Conservation (phyloP, 495 filamentous ascomycete genomes). For the Cercophora sp. region DNA sequence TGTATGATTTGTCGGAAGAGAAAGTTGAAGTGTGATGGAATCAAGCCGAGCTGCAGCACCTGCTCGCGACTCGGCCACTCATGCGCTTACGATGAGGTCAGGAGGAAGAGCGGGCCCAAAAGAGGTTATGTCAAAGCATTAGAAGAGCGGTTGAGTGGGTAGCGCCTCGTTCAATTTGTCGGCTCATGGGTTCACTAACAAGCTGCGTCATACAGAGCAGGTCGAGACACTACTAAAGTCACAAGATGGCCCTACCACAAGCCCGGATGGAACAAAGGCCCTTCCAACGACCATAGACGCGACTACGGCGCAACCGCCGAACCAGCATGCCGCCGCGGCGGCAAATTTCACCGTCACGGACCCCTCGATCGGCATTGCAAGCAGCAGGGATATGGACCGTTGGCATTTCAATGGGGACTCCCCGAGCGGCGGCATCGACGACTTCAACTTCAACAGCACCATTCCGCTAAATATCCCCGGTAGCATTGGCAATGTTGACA, state of each 20-base stretch:
- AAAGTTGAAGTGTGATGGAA: conserved; percentile 79
- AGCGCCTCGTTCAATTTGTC: background rate
- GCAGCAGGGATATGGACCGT: conserved; percentile 44
- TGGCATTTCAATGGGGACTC: conserved; percentile 52
- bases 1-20: conserved; percentile 93
- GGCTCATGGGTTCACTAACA: conserved; percentile 15
- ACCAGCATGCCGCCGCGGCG: conserved; percentile 31
- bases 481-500: conserved; percentile 40
- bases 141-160: conserved; percentile 86
- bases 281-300: conserved; percentile 30
- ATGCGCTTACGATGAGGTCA: conserved; percentile 92
- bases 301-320: conserved; percentile 23
- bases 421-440: conserved; percentile 43
- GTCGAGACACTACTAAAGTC: conserved; percentile 89
- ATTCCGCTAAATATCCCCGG: conserved; percentile 48
- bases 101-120: conserved; percentile 97
- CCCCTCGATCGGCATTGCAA: conserved; percentile 41
- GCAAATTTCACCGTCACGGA: conserved; percentile 44
- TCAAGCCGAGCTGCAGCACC: conserved; percentile 84
- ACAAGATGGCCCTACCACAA: conserved; percentile 47
- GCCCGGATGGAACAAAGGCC: conserved; percentile 30
- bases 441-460: conserved; percentile 48
- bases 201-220: conserved; percentile 61
- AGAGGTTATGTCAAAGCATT: conserved; percentile 96
- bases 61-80: conserved; percentile 84